These are phyloP conservation scores for Rhizopogon vesiculosus DNA, from an alignment of 768 basidiomycete species.

Conservation along the genomic window DNA sequence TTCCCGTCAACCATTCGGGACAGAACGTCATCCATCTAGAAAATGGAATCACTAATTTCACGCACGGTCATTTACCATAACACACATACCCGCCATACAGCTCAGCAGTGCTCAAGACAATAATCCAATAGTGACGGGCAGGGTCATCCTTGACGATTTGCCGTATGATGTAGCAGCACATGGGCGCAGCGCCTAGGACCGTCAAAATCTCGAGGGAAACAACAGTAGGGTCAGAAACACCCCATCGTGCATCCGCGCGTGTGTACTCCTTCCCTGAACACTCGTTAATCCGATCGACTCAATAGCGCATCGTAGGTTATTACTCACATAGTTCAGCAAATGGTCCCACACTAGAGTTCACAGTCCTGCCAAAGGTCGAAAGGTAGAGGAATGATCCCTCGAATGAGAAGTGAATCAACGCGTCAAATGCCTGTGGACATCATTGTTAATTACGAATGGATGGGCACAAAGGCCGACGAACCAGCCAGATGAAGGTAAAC, in stretches of 20 bases:
- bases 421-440: constrained; percentile 63
- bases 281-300: neutral
- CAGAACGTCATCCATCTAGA: constrained; percentile 83
- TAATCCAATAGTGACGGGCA: constrained; percentile 61
- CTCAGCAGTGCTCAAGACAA: constrained; percentile 72
- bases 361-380: constrained; percentile 68
- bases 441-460: neutral
- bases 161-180: constrained; percentile 68
- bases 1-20: constrained; percentile 81
- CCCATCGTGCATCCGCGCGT: constrained; percentile 80
- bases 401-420: constrained; percentile 71
- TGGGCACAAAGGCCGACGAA: constrained; percentile 26
- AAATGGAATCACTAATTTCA: neutral
- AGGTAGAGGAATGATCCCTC: constrained; percentile 81
- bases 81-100: constrained; percentile 67
- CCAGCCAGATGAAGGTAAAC: constrained; percentile 77
- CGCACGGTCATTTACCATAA: neutral
- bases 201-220: constrained; percentile 83
- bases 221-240: constrained; percentile 68
- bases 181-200: constrained; percentile 65
- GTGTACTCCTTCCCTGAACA: constrained; percentile 75
- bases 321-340: constrained; percentile 72
- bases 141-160: constrained; percentile 63
- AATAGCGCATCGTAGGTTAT: neutral
- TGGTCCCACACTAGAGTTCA: constrained; percentile 61